These are phyloP conservation scores for Lignosus rhinocerotis DNA, from an alignment of 1,284 basidiomycete genomes.

Conservation along the genomic window DNA sequence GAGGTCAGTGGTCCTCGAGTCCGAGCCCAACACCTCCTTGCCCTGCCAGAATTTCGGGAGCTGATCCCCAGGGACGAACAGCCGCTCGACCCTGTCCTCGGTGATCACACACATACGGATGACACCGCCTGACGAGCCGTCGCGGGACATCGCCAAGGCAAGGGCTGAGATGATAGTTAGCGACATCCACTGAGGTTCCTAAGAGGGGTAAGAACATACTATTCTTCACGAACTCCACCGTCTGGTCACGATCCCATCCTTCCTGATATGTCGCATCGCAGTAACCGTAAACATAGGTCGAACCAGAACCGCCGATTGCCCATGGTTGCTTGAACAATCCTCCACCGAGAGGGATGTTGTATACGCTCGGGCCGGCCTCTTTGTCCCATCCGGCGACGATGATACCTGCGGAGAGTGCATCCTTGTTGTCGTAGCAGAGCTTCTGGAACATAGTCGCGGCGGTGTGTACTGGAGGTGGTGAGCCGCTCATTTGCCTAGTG, in stretches of 20 bases:
- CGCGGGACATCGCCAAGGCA: constrained; percentile 94
- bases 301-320: constrained; percentile 97
- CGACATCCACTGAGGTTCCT: neutral
- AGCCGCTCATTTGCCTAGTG: constrained; percentile 65
- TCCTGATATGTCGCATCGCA: constrained; percentile 98
- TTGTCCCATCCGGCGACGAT: constrained; percentile 99
- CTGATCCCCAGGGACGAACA: constrained; percentile 94
- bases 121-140: constrained; percentile 97
- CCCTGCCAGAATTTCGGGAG: constrained; percentile 88
- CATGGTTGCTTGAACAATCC: constrained; percentile 94
- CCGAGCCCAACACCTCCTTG: constrained; percentile 59
- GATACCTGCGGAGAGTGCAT: constrained; percentile 87
- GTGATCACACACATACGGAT: constrained; percentile 98
- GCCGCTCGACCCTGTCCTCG: constrained; percentile 85
- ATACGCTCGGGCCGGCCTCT: constrained; percentile 90
- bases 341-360: constrained; percentile 94
- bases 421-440: constrained; percentile 95
- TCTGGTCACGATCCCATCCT: constrained; percentile 91
- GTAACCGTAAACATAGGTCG: constrained; percentile 98
- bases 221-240: constrained; percentile 94
- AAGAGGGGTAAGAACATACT: constrained; percentile 55
- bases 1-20: constrained; percentile 31
- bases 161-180: constrained; percentile 61
- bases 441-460: constrained; percentile 88
- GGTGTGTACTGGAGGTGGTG: constrained; percentile 77